Base-by-base conservation (phyloP, 2,329 filamentous ascomycete genomes). In the Aspergillus fumigatus region DNA sequence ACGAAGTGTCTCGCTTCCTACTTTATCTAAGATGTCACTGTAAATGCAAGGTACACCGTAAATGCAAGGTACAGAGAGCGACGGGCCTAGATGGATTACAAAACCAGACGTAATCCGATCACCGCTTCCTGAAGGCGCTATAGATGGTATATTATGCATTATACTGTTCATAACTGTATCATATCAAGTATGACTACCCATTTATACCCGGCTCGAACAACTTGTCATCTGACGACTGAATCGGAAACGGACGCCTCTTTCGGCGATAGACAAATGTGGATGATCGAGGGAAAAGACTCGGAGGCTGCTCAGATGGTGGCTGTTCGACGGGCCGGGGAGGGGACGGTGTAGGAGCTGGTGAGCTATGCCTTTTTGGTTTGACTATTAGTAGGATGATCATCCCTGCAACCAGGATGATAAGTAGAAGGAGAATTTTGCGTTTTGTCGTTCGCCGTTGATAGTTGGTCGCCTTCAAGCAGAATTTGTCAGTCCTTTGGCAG, bases 361-460 rank as follows among this genome's bases (percentile, higher is more conserved):
- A 62, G 38, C 52, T 57, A 47, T 68, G 61, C 19, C 67, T 66
- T 72, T 88, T 92, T 1, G 90, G 90, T 75, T 96, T 96, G 60
- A 96, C 80, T 41, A 90, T 74, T 1, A 96, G 75, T 43, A 96
- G 71, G 65, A 96, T 96, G 67, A 99, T 88, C 77, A 96, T 83
- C 32, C 90, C 94, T 21, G 87, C 86, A 52, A 99, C 88, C 23
- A 97, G 75, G 26, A 99, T 78, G 6, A 96, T 75, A 21, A 99
- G 80, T n/a, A 99, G 79, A 43, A 99, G 80, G 55, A 99, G 94
- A 50, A 96, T 87, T 77, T 96, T 97, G 63, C 94, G 83, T 77
- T 97, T 99, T 23, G 90, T 92, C 52, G 88, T 88, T 70, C 86
- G 88, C 72, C 85, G 87, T 78, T 99, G 94, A 69, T 97, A 97